phyloP scores from a whole-genome alignment of 2,329 filamentous ascomycete genomes.

The Penicillium olsonii region DNA sequence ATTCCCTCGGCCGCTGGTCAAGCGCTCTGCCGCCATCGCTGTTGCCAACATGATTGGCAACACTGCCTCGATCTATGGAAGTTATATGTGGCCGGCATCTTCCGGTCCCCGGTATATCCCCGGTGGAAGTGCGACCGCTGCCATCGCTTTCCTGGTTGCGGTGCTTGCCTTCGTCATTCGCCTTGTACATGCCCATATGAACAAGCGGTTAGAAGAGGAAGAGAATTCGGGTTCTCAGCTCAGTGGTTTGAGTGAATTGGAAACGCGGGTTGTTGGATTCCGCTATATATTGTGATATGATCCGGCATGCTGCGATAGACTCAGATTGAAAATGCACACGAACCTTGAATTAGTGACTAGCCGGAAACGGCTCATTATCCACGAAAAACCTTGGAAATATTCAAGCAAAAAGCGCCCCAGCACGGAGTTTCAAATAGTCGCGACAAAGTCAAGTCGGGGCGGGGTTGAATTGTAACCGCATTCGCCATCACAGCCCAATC shows the following conservation, averaged over 20 bases:
- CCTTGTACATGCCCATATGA: slow-evolving; percentile 36
- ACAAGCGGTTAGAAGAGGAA: slow-evolving; percentile 30
- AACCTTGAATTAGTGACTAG: no score
- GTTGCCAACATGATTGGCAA: slow-evolving; percentile 47
- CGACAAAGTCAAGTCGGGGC: slow-evolving; percentile 6
- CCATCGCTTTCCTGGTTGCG: slow-evolving; percentile 38
- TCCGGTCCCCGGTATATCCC: slow-evolving; percentile 41
- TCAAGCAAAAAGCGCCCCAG: no score
- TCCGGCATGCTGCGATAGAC: slow-evolving; percentile 8
- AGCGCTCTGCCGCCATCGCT: slow-evolving; percentile 46
- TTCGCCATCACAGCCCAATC: slow-evolving; percentile 22
- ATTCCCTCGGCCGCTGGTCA: slow-evolving; percentile 46
- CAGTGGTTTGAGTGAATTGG: not conserved
- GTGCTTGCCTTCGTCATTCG: slow-evolving; percentile 37
- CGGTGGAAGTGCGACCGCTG: slow-evolving; percentile 38
- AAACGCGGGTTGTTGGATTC: slow-evolving; percentile 15
- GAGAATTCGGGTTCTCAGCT: slow-evolving; percentile 13
- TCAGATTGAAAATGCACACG: no score
- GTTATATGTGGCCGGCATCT: slow-evolving; percentile 39
- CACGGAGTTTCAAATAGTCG: no score
- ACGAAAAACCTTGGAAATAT: no score
- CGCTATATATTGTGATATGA: slow-evolving; percentile 24
- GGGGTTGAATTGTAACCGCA: slow-evolving; percentile 4
- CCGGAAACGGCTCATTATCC: no score
- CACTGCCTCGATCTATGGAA: slow-evolving; percentile 43